Conservation (phyloP, 148 eudicot species). For the Drosera capensis region DNA sequence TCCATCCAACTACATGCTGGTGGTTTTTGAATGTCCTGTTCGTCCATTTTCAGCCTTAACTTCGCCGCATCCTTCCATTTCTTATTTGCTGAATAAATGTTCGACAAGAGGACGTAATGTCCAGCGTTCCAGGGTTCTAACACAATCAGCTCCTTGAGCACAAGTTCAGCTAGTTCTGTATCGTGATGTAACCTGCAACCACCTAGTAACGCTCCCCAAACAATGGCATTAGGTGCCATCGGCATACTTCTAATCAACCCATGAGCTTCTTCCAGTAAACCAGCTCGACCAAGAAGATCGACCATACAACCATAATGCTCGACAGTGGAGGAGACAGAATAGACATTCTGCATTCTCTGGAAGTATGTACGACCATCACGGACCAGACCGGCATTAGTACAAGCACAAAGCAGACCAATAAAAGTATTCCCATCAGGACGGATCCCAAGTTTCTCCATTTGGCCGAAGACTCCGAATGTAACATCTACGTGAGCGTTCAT, state of each 20-base stretch:
- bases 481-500: constrained; percentile 26
- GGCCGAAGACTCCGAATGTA: constrained; percentile 35
- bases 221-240: constrained; percentile 33
- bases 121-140: constrained; percentile 45
- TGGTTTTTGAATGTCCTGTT: constrained; percentile 26
- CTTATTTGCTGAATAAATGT: constrained; percentile 32
- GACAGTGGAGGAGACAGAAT: constrained; percentile 19
- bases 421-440: constrained; percentile 34
- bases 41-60: constrained; percentile 27
- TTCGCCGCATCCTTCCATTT: constrained; percentile 42
- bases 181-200: constrained; percentile 43
- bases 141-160: constrained; percentile 20
- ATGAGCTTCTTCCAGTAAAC: constrained; percentile 35
- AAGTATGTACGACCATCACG: constrained; percentile 30
- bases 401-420: constrained; percentile 41
- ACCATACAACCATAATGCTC: constrained; percentile 62
- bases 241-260: constrained; percentile 28
- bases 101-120: constrained; percentile 42
- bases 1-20: constrained; percentile 55
- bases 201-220: constrained; percentile 45
- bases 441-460: constrained; percentile 29
- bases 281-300: constrained; percentile 52
- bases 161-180: constrained; percentile 34
- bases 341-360: constrained; percentile 17
- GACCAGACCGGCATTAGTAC: constrained; percentile 48